Percentiles rank a stretch among this genome's conserved stretches.
These are phyloP conservation scores for Fomitopsis pulvina DNA, from an alignment of 768 basidiomycete species.

Conservation along the genomic window DNA sequence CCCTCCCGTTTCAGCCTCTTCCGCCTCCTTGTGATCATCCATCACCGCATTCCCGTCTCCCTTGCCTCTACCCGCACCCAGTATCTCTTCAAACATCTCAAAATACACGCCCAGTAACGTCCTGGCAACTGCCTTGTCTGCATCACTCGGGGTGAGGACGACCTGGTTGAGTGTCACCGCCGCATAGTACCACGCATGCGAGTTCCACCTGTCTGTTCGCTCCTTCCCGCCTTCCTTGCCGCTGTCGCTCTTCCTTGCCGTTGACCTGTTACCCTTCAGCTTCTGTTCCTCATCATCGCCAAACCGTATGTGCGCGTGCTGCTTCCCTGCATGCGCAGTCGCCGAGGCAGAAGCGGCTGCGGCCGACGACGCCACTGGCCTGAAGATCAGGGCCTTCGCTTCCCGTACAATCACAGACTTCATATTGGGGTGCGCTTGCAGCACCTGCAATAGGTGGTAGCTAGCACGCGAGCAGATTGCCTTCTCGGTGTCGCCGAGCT, in stretches of 20 bases:
- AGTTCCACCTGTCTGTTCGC: slow-evolving; percentile 40
- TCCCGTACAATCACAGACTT: slow-evolving; percentile 86
- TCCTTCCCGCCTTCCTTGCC: slow-evolving; percentile 16
- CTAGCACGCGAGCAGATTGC: slow-evolving; percentile 86
- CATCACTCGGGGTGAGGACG: slow-evolving; percentile 50
- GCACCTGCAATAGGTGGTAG: slow-evolving; percentile 79
- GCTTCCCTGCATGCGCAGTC: slow-evolving; percentile 20
- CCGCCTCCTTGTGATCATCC: slow-evolving; percentile 33
- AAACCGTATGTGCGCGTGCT: slow-evolving; percentile 49
- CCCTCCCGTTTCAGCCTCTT: slow-evolving; percentile 21
- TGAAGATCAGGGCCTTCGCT: slow-evolving; percentile 71
- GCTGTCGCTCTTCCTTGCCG: slow-evolving; percentile 1
- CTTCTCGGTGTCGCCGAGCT: slow-evolving; percentile 89
- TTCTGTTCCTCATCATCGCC: slow-evolving; percentile 31
- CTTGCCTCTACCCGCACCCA: slow-evolving; percentile 54
- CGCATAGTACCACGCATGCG: slow-evolving; percentile 87
- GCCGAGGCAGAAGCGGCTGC: slow-evolving; percentile 29
- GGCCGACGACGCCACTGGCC: slow-evolving; percentile 37
- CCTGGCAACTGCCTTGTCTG: slow-evolving; percentile 68
- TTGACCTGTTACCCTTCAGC: slow-evolving; percentile 15
- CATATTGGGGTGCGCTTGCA: slow-evolving; percentile 92
- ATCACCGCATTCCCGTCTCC: slow-evolving; percentile 32
- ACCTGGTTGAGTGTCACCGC: slow-evolving; percentile 94
- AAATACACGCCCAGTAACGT: slow-evolving; percentile 89
- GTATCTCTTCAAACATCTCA: slow-evolving; percentile 84